phyloP scores from a whole-genome alignment of 2,329 filamentous ascomycete genomes.

The Ophiognomonia clavigignenti-juglandacearum region DNA sequence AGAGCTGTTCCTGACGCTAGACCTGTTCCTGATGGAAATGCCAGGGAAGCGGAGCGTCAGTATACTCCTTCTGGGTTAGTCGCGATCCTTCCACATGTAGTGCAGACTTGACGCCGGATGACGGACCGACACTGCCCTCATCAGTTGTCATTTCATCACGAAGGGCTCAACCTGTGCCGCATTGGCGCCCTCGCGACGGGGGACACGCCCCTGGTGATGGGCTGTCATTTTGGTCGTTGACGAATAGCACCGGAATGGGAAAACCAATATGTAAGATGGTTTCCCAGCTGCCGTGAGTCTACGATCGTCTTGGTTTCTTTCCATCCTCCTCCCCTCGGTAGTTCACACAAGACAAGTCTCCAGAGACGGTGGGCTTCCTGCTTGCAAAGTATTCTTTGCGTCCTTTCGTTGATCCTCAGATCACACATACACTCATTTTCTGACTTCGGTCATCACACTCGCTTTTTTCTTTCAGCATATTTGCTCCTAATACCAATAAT shows the following conservation, averaged over 20 bases:
- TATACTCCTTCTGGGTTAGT: too few relatives aligned
- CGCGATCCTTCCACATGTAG: too few relatives aligned
- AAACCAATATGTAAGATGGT: slow-evolving; percentile 9
- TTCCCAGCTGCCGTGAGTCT: background rate
- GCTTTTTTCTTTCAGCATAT: slow-evolving; percentile 18
- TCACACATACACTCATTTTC: slow-evolving; percentile 21
- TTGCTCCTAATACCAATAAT: slow-evolving; percentile 19
- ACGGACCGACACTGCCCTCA: background rate
- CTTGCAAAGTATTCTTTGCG: slow-evolving; percentile 29
- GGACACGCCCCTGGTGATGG: background rate
- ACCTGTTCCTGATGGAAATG: slow-evolving; percentile 6
- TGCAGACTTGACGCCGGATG: background rate
- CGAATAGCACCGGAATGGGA: background rate
- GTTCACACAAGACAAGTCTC: too few relatives aligned
- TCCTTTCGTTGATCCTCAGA: slow-evolving; percentile 26
- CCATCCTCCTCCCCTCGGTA: slow-evolving; percentile 18
- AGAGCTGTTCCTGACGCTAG: slow-evolving; percentile 5
- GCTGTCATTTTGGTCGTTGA: background rate
- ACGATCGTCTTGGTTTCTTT: slow-evolving; percentile 3
- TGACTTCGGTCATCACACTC: slow-evolving; percentile 18
- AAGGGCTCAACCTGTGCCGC: too few relatives aligned
- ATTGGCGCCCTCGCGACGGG: slow-evolving; percentile 1
- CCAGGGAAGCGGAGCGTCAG: too few relatives aligned
- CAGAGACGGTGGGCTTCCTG: slow-evolving; percentile 21
- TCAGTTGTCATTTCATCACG: too few relatives aligned